Evolutionary conservation across 192 early-diverging fungal genomes (phyloP).

Genomic region (Chytriomyces confervae): DNA sequence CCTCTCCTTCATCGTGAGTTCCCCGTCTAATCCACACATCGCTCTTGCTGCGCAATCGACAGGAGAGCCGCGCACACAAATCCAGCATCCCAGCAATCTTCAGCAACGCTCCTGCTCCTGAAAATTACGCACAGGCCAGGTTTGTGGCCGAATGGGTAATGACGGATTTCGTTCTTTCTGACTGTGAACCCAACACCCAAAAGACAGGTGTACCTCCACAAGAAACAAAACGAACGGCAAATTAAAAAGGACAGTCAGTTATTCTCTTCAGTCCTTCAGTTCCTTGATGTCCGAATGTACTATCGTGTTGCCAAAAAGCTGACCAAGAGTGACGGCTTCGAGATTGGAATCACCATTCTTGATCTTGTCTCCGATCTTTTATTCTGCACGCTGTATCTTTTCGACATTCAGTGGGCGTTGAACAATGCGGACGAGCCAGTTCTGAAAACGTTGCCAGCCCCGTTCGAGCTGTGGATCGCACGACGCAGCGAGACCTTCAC

Average conservation of each 20-base stretch:
- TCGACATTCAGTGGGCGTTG: slow-evolving; percentile 55
- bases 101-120: no score
- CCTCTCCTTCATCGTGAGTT: no score
- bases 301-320: not conserved
- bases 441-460: slow-evolving; percentile 34
- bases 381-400: slow-evolving; percentile 66
- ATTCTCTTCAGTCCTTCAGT: not conserved
- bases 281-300: slow-evolving; percentile 1
- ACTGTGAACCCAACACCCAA: no score
- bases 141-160: no score
- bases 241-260: not conserved
- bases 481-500: slow-evolving; percentile 50
- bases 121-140: no score
- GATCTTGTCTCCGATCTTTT: slow-evolving; percentile 62
- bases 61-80: no score
- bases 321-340: slow-evolving; percentile 12
- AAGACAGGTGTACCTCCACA: no score
- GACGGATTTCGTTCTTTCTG: no score
- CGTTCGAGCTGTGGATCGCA: slow-evolving; percentile 60
- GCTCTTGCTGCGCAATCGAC: no score
- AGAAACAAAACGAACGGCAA: slow-evolving; percentile 2
- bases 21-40: no score
- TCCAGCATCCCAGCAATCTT: no score
- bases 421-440: slow-evolving; percentile 27
- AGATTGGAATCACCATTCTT: slow-evolving; percentile 29